These are phyloP conservation scores for Ustilago loliicola DNA, from an alignment of 1,284 basidiomycete genomes.

Conservation along the genomic window DNA sequence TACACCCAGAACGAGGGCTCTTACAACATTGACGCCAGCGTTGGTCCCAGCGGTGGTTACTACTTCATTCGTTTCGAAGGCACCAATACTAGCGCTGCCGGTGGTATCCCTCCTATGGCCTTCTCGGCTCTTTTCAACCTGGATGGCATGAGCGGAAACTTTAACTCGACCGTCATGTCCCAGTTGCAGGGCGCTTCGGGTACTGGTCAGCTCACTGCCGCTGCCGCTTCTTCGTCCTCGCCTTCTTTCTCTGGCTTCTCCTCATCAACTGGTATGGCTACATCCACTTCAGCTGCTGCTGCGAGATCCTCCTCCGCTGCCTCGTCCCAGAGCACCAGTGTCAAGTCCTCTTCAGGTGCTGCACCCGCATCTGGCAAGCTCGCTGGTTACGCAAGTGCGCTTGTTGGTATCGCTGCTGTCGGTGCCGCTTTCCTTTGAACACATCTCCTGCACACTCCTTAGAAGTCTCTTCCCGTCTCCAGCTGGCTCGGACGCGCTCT, in stretches of 20 bases:
- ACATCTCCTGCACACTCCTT: neutral
- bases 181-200: conserved; percentile 27
- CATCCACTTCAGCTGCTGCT: conserved; percentile 76
- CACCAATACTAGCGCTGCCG: conserved; percentile 43
- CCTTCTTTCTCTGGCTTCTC: conserved; percentile 20
- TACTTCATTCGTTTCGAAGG: conserved; percentile 67
- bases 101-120: conserved; percentile 53
- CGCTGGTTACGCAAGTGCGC: conserved; percentile 29
- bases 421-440: conserved; percentile 47
- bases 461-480: neutral
- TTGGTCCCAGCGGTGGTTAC: conserved; percentile 57
- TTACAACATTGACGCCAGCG: conserved; percentile 48
- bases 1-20: conserved; percentile 19
- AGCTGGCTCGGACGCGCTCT: conserved; percentile 19
- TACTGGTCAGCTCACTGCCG: conserved; percentile 30
- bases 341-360: conserved; percentile 30
- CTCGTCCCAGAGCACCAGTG: conserved; percentile 71
- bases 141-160: conserved; percentile 53
- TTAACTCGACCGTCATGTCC: conserved; percentile 59
- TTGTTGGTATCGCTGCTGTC: conserved; percentile 47
- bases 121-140: conserved; percentile 65
- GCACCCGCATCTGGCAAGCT: conserved; percentile 26
- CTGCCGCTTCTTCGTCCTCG: conserved; percentile 17
- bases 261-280: conserved; percentile 55
- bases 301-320: conserved; percentile 78